These are phyloP conservation scores for Metschnikowia bowlesiae DNA, from an alignment of 805 yeast species.

Conservation along the genomic window DNA sequence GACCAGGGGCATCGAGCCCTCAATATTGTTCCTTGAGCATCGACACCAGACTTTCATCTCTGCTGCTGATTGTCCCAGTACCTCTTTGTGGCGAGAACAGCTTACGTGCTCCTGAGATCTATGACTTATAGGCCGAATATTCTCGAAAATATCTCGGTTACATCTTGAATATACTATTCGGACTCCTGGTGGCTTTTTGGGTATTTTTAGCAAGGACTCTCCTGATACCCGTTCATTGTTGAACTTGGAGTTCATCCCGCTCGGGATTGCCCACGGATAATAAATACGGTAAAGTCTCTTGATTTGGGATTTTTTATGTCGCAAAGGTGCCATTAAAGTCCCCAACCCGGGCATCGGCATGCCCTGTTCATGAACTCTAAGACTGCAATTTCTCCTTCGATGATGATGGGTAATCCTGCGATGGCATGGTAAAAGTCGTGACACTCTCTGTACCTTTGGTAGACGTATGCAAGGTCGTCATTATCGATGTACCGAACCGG, in stretches of 20 bases:
- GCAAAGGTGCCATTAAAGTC: slow-evolving; percentile 81
- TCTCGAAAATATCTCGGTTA: no score
- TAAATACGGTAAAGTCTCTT: slow-evolving; percentile 62
- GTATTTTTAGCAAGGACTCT: no score
- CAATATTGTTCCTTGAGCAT: no score
- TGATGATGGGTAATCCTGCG: slow-evolving; percentile 80
- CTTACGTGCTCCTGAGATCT: no score
- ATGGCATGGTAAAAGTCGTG: slow-evolving; percentile 96
- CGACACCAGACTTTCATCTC: no score
- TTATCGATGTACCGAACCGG: slow-evolving; percentile 85
- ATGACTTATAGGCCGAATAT: no score
- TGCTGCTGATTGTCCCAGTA: no score
- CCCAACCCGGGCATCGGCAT: slow-evolving; percentile 96
- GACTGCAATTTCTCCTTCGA: slow-evolving; percentile 96
- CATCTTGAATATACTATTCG: no score
- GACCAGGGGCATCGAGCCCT: no score
- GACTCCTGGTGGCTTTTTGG: no score
- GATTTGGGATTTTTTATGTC: slow-evolving; percentile 61
- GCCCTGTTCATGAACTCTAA: slow-evolving; percentile 86
- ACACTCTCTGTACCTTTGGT: slow-evolving; percentile 90
- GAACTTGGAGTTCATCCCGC: slow-evolving; percentile 69
- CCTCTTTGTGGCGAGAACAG: no score
- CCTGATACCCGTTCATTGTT: no score
- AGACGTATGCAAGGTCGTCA: slow-evolving; percentile 87
- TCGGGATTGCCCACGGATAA: slow-evolving; percentile 81